Percentiles rank a stretch among this genome's conserved stretches.
Conservation (phyloP, 2,329 filamentous ascomycete species). For the Fusarium sp. region DNA sequence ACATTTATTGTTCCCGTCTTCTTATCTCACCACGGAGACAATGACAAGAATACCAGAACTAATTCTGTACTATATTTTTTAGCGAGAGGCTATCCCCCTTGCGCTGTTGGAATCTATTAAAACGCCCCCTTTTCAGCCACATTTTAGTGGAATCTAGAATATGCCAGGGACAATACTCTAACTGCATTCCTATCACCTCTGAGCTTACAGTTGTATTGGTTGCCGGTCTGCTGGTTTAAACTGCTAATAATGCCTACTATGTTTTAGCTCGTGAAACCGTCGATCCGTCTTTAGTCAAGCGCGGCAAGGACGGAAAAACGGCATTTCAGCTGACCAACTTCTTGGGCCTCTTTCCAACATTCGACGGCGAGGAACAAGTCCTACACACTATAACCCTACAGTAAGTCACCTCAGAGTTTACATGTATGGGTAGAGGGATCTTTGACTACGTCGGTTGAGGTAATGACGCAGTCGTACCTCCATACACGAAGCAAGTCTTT, state of each 20-base stretch:
- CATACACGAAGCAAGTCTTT: too few relatives aligned
- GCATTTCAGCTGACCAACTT: background rate
- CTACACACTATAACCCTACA: background rate
- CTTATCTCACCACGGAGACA: background rate
- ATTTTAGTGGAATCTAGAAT: background rate
- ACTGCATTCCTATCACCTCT: background rate
- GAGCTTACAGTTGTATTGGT: background rate
- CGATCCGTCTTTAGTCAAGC: background rate
- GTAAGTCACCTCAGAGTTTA: background rate
- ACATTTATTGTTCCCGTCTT: background rate
- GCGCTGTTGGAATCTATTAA: background rate
- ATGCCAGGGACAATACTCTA: background rate
- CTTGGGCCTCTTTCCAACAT: background rate
- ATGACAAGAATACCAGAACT: background rate
- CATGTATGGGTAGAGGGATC: fast-evolving
- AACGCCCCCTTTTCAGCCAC: background rate
- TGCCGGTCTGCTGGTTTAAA: background rate
- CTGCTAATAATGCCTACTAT: background rate
- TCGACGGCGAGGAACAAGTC: fast-evolving
- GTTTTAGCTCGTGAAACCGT: background rate
- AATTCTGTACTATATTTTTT: background rate
- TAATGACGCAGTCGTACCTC: too few relatives aligned
- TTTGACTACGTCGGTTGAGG: background rate
- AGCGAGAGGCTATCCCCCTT: background rate
- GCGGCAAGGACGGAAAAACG: background rate